These are phyloP conservation scores for Ophiostoma montium DNA, from an alignment of 2,329 filamentous ascomycete species.

Conservation along the genomic window DNA sequence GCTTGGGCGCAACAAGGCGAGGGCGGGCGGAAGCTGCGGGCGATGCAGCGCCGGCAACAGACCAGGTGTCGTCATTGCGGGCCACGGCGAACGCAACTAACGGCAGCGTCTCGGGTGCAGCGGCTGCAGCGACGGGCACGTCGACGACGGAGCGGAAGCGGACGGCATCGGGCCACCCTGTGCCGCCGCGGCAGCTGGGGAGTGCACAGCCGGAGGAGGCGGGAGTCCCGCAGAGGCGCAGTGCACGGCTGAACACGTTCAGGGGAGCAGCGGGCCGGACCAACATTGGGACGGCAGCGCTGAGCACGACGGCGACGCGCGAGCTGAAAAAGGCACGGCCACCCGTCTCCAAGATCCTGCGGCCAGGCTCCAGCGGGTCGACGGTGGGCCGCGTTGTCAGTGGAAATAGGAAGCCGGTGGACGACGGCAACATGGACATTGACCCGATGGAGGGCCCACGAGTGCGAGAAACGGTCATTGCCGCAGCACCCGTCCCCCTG, in stretches of 20 bases:
- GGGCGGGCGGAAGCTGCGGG: constrained; percentile 25
- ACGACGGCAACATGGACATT: constrained; percentile 52
- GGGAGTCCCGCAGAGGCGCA: constrained; percentile 50
- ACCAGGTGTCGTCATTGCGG: constrained; percentile 27
- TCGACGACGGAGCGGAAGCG: constrained; percentile 60
- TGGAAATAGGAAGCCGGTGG: constrained; percentile 67
- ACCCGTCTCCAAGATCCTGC: constrained; percentile 50
- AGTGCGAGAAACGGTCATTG: constrained; percentile 7
- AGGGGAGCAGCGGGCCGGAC: constrained; percentile 54
- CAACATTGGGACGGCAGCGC: constrained; percentile 40
- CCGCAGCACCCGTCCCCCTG: not conserved
- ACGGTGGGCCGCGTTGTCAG: constrained; percentile 78
- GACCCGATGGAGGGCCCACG: constrained; percentile 46
- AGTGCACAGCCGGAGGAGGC: constrained; percentile 46
- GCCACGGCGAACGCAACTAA: constrained; percentile 10
- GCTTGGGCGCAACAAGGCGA: constrained; percentile 27
- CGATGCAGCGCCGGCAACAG: constrained; percentile 18
- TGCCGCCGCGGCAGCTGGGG: constrained; percentile 30
- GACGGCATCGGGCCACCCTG: constrained; percentile 75
- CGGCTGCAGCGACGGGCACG: constrained; percentile 24
- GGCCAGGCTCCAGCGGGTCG: constrained; percentile 49
- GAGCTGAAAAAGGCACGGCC: constrained; percentile 78
- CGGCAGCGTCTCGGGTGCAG: not conserved
- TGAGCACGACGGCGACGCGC: constrained; percentile 46
- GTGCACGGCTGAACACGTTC: constrained; percentile 55